These are phyloP conservation scores for Stachybotrys elegans DNA, from an alignment of 2,329 filamentous ascomycete genomes.

Conservation along the genomic window DNA sequence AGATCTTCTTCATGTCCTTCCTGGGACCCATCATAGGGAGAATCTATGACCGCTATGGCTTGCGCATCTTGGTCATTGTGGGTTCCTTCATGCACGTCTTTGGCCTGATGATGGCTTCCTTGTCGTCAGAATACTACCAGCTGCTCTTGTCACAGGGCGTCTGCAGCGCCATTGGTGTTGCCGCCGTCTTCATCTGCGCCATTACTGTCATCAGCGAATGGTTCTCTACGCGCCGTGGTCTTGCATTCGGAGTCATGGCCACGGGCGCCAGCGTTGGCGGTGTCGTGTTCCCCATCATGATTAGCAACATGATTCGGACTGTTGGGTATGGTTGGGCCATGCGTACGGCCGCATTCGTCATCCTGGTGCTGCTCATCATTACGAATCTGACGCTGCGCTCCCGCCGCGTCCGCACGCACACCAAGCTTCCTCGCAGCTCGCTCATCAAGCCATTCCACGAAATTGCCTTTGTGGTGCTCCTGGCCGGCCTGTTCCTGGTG, in stretches of 20 bases:
- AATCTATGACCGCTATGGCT: conserved; percentile 56
- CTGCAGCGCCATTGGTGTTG: conserved; percentile 22
- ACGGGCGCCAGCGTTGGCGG: conserved; percentile 25
- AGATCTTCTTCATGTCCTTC: conserved; percentile 40
- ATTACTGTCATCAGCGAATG: conserved; percentile 18
- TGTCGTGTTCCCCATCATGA: conserved; percentile 28
- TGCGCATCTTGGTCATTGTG: conserved; percentile 42
- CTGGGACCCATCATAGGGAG: conserved; percentile 42
- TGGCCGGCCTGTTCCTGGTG: conserved; percentile 17
- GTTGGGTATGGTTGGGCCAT: conserved; percentile 27
- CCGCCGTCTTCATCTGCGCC: conserved; percentile 16
- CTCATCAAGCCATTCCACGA: conserved; percentile 10
- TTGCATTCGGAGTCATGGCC: conserved; percentile 18
- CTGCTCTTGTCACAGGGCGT: conserved; percentile 27
- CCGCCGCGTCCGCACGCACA: conserved; percentile 8
- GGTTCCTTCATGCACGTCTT: conserved; percentile 51
- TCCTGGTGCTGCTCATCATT: conserved; percentile 16
- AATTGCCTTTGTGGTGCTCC: conserved; percentile 10
- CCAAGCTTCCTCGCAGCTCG: neutral
- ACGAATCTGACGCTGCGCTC: conserved; percentile 5
- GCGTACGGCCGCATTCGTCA: conserved; percentile 23
- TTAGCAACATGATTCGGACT: conserved; percentile 18
- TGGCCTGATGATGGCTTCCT: conserved; percentile 53
- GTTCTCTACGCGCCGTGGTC: conserved; percentile 18
- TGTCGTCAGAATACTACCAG: conserved; percentile 31